Base-by-base conservation (phyloP, 306 rosid species). In the Clitoria ternatea region DNA sequence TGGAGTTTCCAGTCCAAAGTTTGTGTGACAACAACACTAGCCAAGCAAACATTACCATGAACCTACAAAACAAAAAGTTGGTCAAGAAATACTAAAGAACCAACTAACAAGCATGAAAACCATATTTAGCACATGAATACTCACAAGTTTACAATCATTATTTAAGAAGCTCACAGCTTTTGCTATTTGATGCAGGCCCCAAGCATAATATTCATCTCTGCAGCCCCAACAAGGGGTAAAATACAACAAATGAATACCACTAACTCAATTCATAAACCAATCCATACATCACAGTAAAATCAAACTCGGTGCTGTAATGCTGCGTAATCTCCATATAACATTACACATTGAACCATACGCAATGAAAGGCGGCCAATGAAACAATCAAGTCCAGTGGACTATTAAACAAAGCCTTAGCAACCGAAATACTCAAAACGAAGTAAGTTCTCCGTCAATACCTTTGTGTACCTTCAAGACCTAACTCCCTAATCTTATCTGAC, bases 1-100 rank as follows among this genome's bases (percentile, higher is more conserved):
- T 95, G 99, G 83, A 95, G 87, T 81, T 95, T 95, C 99, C 99
- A 95, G 81, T 95, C 99, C 88, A 91, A 83, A 33, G 97, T 89
- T 83, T 79, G 96, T 11, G 99, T 95, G 61, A 95, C 97, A 40
- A 95, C 99, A 73, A 95, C 97, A 82, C 97, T 89, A 72, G 89
- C 91, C 81, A 95, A 66, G 84, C 96, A 95, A 73, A 95, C 99
- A 73, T 95, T 91, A 60, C 89, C 91, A 79, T 95, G 97, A 83
- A 95, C 90, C 98, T 94, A 82, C 61, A 79, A 63, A 20, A 52
- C 12, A 40, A 57, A 78, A 77, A 75, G 73, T 45, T 37, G 33
- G 77, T 77, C 52, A 82, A 50, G 59, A 55, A 74, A 33, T 77
- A 17, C 35, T 19, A 56, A 40, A 61, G 43, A 40, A 43, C 4